phyloP scores from a whole-genome alignment of 805 yeast genomes.

The Sugiyamaella mastotermitis region DNA sequence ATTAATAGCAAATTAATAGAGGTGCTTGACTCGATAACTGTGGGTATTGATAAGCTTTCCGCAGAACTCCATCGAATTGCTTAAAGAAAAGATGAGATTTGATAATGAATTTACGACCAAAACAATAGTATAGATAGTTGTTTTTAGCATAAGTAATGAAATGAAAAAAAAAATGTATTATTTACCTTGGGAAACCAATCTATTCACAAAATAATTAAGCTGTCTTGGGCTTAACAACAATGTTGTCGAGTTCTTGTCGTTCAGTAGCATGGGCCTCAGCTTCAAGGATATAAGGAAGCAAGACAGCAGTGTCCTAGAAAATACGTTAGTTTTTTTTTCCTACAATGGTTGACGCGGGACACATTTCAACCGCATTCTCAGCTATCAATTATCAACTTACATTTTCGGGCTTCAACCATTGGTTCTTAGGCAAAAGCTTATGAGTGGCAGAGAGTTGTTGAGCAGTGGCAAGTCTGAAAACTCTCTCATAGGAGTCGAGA shows the following conservation, averaged over 20 bases:
- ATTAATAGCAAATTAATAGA: constrained; percentile 29
- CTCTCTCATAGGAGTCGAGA: constrained; percentile 81
- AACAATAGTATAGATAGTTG: too few relatives aligned
- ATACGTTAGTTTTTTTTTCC: neutral
- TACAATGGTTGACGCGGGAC: too few relatives aligned
- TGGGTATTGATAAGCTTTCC: constrained; percentile 17
- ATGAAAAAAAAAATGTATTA: too few relatives aligned
- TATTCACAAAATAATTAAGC: too few relatives aligned
- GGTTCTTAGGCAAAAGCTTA: constrained; percentile 73
- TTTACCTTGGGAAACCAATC: too few relatives aligned
- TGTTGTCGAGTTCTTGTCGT: constrained; percentile 82
- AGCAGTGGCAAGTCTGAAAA: constrained; percentile 86
- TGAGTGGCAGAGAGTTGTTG: constrained; percentile 82
- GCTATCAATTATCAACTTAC: constrained; percentile 7
- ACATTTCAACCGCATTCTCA: too few relatives aligned
- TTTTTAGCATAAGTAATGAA: too few relatives aligned
- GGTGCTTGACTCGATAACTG: constrained; percentile 28
- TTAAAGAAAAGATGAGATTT: too few relatives aligned
- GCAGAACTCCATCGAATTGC: too few relatives aligned
- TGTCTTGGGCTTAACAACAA: constrained; percentile 37
- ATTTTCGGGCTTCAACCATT: constrained; percentile 73
- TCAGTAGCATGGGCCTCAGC: constrained; percentile 90
- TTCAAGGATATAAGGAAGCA: constrained; percentile 85
- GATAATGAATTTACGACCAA: too few relatives aligned
- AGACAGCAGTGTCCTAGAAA: constrained; percentile 40